Conservation (phyloP, 768 basidiomycete genomes). For the Termitomyces bulborhizus region DNA sequence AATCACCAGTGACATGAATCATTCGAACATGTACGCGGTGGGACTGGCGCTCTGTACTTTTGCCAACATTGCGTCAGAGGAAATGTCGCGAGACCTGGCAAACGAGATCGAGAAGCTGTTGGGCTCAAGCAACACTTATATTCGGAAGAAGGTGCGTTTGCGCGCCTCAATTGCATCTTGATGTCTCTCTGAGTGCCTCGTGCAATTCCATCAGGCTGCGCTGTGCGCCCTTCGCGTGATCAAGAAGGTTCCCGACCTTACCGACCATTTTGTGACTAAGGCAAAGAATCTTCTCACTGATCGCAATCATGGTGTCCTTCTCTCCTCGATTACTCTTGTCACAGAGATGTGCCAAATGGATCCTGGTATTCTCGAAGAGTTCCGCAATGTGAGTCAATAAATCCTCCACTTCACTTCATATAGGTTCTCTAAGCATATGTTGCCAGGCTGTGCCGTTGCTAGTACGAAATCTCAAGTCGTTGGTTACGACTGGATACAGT, state of each 20-base stretch:
- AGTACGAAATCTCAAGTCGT: slow-evolving; percentile 89
- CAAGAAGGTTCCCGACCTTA: slow-evolving; percentile 92
- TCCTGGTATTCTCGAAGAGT: slow-evolving; percentile 67
- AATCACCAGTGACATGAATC: slow-evolving; percentile 88
- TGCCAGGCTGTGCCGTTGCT: slow-evolving; percentile 83
- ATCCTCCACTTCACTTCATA: slow-evolving; percentile 2
- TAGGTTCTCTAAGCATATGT: not conserved
- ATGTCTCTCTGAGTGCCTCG: not conserved
- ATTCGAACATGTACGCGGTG: slow-evolving; percentile 98
- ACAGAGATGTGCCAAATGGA: slow-evolving; percentile 92
- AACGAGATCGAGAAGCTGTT: slow-evolving; percentile 97
- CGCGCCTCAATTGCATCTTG: not conserved
- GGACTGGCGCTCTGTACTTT: slow-evolving; percentile 97
- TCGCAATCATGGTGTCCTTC: slow-evolving; percentile 92
- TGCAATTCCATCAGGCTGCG: slow-evolving; percentile 58
- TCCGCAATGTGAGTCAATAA: slow-evolving; percentile 68
- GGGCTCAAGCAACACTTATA: slow-evolving; percentile 97
- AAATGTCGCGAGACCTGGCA: slow-evolving; percentile 97
- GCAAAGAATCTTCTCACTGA: slow-evolving; percentile 90
- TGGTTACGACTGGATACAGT: slow-evolving; percentile 95
- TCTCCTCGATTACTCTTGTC: slow-evolving; percentile 91
- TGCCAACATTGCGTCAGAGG: slow-evolving; percentile 98
- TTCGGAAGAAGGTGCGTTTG: slow-evolving; percentile 88
- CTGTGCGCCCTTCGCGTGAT: slow-evolving; percentile 92
- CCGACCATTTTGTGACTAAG: slow-evolving; percentile 86